Conservation (phyloP, 768 basidiomycete species). For the Mycena latifolia region DNA sequence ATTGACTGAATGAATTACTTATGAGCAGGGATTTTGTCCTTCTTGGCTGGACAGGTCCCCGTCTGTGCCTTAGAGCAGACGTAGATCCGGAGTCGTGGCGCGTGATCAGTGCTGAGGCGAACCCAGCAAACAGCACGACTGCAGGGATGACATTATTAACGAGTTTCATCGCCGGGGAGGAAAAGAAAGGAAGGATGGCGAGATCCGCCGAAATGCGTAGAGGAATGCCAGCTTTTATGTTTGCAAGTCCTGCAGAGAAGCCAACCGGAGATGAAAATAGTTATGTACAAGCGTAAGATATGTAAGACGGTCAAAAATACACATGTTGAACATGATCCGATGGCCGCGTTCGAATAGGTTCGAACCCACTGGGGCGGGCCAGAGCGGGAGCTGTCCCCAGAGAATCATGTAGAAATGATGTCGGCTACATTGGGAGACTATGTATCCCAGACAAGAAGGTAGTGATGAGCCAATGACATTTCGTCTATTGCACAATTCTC, state of each 20-base stretch:
- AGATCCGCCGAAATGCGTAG: background rate
- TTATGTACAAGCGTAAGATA: too few species aligned
- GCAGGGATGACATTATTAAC: conserved; percentile 4
- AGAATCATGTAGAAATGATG: too few species aligned
- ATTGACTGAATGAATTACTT: conserved; percentile 1
- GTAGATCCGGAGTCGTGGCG: background rate
- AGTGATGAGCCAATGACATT: too few species aligned
- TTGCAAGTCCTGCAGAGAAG: background rate
- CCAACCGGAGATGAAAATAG: too few species aligned
- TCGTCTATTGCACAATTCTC: too few species aligned
- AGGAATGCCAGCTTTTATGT: background rate
- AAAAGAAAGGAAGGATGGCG: background rate
- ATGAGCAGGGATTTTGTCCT: conserved; percentile 16
- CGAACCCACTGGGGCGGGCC: too few species aligned
- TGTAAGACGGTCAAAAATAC: too few species aligned
- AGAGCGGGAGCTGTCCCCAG: too few species aligned
- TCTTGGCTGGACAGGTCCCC: conserved; percentile 6
- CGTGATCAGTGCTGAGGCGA: conserved; percentile 10
- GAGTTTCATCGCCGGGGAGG: conserved; percentile 9
- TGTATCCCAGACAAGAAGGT: too few species aligned
- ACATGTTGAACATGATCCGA: too few species aligned
- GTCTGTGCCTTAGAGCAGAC: conserved; percentile 3
- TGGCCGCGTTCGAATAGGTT: too few species aligned
- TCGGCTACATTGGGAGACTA: too few species aligned
- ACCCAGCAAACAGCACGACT: conserved; percentile 9